Base-by-base conservation (phyloP, 2,329 filamentous ascomycete genomes). In the Penicillium fuscoglaucum region DNA sequence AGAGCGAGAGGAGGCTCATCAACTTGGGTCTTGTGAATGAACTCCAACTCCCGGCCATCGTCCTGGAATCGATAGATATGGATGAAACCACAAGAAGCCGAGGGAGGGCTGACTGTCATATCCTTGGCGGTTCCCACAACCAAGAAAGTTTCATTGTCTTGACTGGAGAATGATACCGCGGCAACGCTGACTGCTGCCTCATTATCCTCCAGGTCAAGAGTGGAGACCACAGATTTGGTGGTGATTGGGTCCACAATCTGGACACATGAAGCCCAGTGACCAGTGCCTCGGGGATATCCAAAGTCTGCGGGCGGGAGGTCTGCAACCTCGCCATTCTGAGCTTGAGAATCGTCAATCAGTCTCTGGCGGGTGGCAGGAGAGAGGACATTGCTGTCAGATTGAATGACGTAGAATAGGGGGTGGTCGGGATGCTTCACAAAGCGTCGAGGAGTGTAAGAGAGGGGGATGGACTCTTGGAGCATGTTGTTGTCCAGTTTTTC, bases 211-310 rank as follows among this genome's bases (percentile, higher is more conserved):
- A 99, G 77, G 59, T 98, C 89, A 43, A 98, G 80, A 0, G 87
- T 92, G 63, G 90, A 87, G 5, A 95, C 74, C 1, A 96, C 88
- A 4, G 79, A 76, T 68, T 95, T 93, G 49, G 89, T 84, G 17
- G 80, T 84, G 3, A 93, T 73, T 0, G 95, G 93, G 69, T 99
- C 95, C 19, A 99, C 83, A 21, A 97, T 85, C 69, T 91, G 92
- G 65, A 99, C 93, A 74, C 93, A 98, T 10, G 93, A 98, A 41
- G 95, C 91, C 95, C 95, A 99, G 64, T 93, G 90, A 21, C 90
- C 89, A 59, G 85, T 87, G 26, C 87, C 92, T 57, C 88, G 86
- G 10, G 95, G 90, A 69, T 97, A 91, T 2, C 95, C 95, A 72
- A 99, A 97, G 6, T 96, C 90, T 64, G 89, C 85, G 1, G 91